A percentile compares a stretch with the other conserved stretches of the same genome.
Conservation (phyloP, 768 basidiomycete species). For the Trametes sanguinea region DNA sequence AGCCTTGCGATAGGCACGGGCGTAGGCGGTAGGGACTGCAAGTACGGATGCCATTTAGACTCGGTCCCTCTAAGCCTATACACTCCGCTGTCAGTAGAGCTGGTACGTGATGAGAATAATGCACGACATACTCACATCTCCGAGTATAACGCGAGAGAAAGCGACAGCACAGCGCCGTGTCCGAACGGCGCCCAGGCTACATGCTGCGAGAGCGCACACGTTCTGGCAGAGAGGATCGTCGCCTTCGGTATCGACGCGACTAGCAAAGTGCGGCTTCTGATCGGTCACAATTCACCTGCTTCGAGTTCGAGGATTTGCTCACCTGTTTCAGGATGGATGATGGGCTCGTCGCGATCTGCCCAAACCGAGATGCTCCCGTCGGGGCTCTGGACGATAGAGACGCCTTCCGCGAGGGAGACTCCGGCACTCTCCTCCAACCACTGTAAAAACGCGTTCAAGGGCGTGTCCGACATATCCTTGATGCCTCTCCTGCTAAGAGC, state of each 20-base stretch:
- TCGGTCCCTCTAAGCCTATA: constrained; percentile 47
- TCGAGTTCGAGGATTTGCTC: too few species aligned
- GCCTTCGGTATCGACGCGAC: constrained; percentile 68
- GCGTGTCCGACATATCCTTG: not conserved
- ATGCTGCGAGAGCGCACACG: constrained; percentile 41
- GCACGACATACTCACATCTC: constrained; percentile 55
- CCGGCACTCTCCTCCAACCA: not conserved
- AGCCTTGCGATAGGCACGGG: constrained; percentile 61
- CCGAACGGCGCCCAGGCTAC: constrained; percentile 55
- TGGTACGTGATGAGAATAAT: not conserved
- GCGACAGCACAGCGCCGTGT: constrained; percentile 56
- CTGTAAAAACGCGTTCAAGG: not conserved
- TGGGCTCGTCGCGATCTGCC: not conserved
- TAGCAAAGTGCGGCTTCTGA: constrained; percentile 29
- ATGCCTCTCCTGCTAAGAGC: too few species aligned
- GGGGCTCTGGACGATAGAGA: not conserved
- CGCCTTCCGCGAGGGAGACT: not conserved
- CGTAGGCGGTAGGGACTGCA: constrained; percentile 60
- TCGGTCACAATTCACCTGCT: not conserved
- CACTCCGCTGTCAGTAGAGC: constrained; percentile 1
- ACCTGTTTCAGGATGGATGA: not conserved
- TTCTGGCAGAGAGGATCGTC: constrained; percentile 61
- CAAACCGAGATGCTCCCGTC: not conserved
- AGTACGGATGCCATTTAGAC: constrained; percentile 67
- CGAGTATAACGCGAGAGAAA: constrained; percentile 62